Conservation (phyloP, 495 filamentous ascomycete species). For the Hypoxylon fuscum region DNA sequence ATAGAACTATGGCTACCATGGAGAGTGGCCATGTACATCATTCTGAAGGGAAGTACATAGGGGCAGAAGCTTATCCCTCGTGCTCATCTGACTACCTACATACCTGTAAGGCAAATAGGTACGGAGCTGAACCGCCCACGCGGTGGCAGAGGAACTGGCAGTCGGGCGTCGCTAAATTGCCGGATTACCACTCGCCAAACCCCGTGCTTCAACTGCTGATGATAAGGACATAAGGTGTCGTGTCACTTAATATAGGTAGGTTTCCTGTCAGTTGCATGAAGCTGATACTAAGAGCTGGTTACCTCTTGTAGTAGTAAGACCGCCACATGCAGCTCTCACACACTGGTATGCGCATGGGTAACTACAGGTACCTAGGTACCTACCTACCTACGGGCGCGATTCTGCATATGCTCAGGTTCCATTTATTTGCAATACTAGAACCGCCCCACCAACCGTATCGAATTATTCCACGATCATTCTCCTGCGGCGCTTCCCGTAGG, state of each 20-base stretch:
- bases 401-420: constrained; percentile 8
- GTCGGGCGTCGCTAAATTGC: constrained; percentile 13
- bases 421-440: constrained; percentile 28
- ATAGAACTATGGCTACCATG: too few species aligned
- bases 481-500: not conserved
- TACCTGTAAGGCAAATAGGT: constrained; percentile 9
- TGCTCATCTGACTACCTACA: constrained; percentile 2
- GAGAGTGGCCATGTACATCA: too few species aligned
- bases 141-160: constrained; percentile 6
- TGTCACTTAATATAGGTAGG: constrained; percentile 19
- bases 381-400: constrained; percentile 10
- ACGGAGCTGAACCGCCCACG: constrained; percentile 26
- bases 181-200: not conserved
- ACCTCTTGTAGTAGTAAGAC: constrained; percentile 31
- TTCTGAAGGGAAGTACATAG: too few species aligned
- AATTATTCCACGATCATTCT: not conserved
- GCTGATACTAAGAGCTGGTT: constrained; percentile 11
- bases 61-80: constrained; percentile 3
- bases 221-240: constrained; percentile 11
- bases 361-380: too few species aligned
- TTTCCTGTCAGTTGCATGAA: constrained; percentile 25
- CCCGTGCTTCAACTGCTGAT: not conserved
- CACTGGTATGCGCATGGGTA: constrained; percentile 7
- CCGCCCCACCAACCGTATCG: constrained; percentile 9
- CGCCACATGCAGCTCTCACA: constrained; percentile 30